Base-by-base conservation (phyloP, 345 rosid species). In the Euphorbia tirucalli region DNA sequence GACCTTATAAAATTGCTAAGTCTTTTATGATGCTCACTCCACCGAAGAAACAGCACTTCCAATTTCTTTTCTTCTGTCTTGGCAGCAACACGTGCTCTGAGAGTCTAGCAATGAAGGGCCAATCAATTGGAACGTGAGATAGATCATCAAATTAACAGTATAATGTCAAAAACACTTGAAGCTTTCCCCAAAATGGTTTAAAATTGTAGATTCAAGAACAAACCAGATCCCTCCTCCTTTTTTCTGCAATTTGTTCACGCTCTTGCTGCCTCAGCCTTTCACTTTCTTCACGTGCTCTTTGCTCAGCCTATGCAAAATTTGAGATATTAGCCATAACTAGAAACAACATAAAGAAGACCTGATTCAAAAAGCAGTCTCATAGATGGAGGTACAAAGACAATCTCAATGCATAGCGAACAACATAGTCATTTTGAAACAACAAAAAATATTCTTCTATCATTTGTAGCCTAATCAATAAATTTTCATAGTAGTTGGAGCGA, bases 61-160 rank as follows among this genome's bases (percentile, higher is more conserved):
- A 95, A 71, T 80, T 90, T 89, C 86, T 95, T 95, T 79, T 92
- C 93, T 86, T 92, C 99, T 16, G 97, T 95, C 81, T 95, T 95
- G 62, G 93, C 96, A 81, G 94, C 88, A 80, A 95, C 84, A 70
- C 99, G 93, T 39, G 99, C 97, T 74, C 91, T 86, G 18, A 95
- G 99, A 75, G 83, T 88, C 97, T 95, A 32, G 22, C 9, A 37
- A 72, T 54, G 61, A 48, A 32, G 13, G 19, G 57, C 35, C 60
- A 72, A 55, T 30, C 41, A 31, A 28, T 19, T 41, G 70, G 56
- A 43, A 25, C 0, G 5, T 28, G 16, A 30, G 41, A 61, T 15
- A 24, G 70, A 73, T 66, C 31, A 63, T 60, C 35, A 56, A 11
- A 59, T 35, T 46, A 8, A 6, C 2, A 27, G 8, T 0, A 22